Evolutionary conservation across 352 stramenopile species (phyloP), one percentile per base, ranked within the genome.

Genomic region (Phytophthora rubi): DNA sequence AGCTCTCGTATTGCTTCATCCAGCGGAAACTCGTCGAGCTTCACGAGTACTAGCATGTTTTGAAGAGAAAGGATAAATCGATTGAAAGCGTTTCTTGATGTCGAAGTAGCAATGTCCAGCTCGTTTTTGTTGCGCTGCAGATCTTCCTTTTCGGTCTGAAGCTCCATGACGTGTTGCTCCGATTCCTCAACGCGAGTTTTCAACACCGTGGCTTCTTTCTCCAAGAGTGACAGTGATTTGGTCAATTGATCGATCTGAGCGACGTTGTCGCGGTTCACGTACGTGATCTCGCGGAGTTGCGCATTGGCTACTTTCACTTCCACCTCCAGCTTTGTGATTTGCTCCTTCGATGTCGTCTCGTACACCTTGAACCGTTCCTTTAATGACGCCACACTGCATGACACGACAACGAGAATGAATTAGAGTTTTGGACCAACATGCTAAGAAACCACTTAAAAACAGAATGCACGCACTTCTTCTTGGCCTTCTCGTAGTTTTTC

Each of bases 241-340:
- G 71, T 78, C 39, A 93, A 54, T 23, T 93, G 80, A 2, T 76
- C 70, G 42, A 92, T 91, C 54, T 83, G 73, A 4, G 77, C 73
- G 4, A 85, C 74, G 44, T 94, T 92, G 62, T 93, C 87, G 7
- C 85, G 82, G 52, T 90, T 93, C 35, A 85, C 80, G 53, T 91
- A 92, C 12, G 86, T 88, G 35, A 91, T 81, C 63, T 95, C 86
- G 2, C 86, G 83, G 0, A 95, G 65, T 61, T 94, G 86, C 0
- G 86, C 80, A 21, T 70, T 85, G 8, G 83, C 80, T 12, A 93
- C 85, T 39, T 91, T 92, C 45, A 95, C 73, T 71, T 95, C 86
- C n/a, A 94, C 82, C 44, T 93, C 86, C 0, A 95, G 71, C 52
- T 91, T 93, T 0, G 80, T 90, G n/a, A 92, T 80, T 52, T 93